phyloP scores from a whole-genome alignment of 2,329 filamentous ascomycete species.

The Aureobasidium sp. region DNA sequence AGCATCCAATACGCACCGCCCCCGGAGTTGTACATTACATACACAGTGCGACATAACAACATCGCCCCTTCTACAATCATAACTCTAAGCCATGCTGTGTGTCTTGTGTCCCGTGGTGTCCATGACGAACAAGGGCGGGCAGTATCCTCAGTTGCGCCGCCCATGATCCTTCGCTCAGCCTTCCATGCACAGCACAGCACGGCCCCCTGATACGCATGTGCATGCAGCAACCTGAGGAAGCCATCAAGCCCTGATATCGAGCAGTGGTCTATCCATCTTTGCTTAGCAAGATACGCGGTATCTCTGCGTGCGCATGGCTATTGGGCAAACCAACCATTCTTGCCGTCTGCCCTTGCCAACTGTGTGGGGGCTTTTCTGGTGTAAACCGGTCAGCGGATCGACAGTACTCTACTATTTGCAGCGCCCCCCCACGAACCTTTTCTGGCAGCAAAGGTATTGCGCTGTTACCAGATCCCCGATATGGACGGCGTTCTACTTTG shows the following conservation, averaged over 20 bases:
- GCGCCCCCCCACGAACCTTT: not conserved
- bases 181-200: not conserved
- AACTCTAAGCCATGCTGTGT: not conserved
- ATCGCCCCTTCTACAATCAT: not conserved
- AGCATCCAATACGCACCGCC: conserved; percentile 2
- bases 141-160: not conserved
- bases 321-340: not conserved
- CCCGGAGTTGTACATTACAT: not conserved
- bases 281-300: not conserved
- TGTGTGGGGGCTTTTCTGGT: not conserved
- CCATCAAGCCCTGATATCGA: not conserved
- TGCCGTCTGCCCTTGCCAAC: not conserved
- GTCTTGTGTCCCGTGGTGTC: not conserved
- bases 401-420: conserved; percentile 1
- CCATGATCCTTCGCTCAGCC: conserved; percentile 8
- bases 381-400: conserved; percentile 10
- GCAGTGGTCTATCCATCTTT: not conserved
- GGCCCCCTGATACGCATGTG: conserved; percentile 1
- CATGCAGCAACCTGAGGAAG: conserved; percentile 9
- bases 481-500: not conserved
- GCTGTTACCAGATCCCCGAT: not conserved
- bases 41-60: conserved; percentile 10
- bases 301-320: not conserved
- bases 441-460: not conserved
- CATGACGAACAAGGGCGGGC: conserved; percentile 1